Conservation (phyloP, 306 rosid species). For the Lotus japonicus region DNA sequence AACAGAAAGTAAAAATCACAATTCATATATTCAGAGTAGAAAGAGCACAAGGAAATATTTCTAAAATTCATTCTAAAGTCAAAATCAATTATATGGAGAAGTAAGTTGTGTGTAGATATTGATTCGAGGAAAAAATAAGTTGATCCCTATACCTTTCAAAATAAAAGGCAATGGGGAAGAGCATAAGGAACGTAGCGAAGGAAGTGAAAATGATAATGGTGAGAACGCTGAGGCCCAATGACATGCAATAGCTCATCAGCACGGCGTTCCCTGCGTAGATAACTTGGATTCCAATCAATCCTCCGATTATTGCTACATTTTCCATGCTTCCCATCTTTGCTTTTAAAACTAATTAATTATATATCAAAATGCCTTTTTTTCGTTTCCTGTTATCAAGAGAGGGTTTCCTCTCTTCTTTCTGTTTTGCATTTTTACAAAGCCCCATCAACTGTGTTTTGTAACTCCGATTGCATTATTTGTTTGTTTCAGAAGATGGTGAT, state of each 20-base stretch:
- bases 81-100: neutral
- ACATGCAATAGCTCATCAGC: conserved; percentile 50
- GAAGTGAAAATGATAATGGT: conserved; percentile 57
- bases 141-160: conserved; percentile 54
- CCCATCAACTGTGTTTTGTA: neutral
- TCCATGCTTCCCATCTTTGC: conserved; percentile 28
- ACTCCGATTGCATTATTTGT: neutral
- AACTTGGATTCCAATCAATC: conserved; percentile 56
- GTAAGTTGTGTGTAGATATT: no score
- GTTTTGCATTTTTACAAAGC: neutral
- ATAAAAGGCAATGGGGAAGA: conserved; percentile 58
- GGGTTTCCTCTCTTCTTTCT: neutral
- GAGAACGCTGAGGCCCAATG: conserved; percentile 54
- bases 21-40: no score
- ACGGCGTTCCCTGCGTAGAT: conserved; percentile 64
- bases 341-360: neutral
- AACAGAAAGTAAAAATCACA: neutral
- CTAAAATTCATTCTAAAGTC: no score
- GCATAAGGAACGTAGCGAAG: conserved; percentile 54
- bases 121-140: no score
- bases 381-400: neutral
- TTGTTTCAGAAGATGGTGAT: neutral
- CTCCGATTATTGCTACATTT: conserved; percentile 45
- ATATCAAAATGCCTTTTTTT: neutral
- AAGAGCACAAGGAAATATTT: no score